phyloP scores from a whole-genome alignment of 75 land plant genomes.

The Cunninghamia lanceolata region DNA sequence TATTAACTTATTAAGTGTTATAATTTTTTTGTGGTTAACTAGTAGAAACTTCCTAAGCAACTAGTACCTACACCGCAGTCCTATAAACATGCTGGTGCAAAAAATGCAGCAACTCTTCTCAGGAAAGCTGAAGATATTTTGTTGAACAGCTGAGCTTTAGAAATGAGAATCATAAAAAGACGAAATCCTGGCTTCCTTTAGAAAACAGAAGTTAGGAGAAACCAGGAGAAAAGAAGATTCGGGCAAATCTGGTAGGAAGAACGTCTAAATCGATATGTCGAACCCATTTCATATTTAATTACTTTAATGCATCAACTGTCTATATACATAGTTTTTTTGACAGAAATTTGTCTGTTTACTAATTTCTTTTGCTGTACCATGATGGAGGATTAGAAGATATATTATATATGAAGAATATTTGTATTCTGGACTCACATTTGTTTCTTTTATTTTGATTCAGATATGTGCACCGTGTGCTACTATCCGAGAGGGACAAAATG shows the following conservation, averaged over 20 bases:
- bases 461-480: conserved; percentile 76
- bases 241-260: background rate
- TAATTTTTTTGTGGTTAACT: background rate
- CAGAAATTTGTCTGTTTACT: background rate
- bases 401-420: background rate
- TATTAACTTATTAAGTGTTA: too few relatives aligned
- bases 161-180: background rate
- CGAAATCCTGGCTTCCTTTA: background rate
- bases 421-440: conserved; percentile 5
- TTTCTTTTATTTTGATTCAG: conserved; percentile 28
- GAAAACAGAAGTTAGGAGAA: background rate
- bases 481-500: conserved; percentile 77
- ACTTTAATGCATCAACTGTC: background rate
- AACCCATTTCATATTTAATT: background rate
- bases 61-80: background rate
- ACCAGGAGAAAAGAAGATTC: background rate
- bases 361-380: background rate
- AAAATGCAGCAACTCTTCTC: background rate
- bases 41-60: background rate
- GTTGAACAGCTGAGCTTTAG: background rate
- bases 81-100: background rate
- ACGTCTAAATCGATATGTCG: background rate
- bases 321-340: background rate
- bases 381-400: background rate
- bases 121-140: background rate